These are phyloP conservation scores for Dendrocalamus sinicus DNA, from an alignment of 176 grass and related monocot species.

Conservation along the genomic window DNA sequence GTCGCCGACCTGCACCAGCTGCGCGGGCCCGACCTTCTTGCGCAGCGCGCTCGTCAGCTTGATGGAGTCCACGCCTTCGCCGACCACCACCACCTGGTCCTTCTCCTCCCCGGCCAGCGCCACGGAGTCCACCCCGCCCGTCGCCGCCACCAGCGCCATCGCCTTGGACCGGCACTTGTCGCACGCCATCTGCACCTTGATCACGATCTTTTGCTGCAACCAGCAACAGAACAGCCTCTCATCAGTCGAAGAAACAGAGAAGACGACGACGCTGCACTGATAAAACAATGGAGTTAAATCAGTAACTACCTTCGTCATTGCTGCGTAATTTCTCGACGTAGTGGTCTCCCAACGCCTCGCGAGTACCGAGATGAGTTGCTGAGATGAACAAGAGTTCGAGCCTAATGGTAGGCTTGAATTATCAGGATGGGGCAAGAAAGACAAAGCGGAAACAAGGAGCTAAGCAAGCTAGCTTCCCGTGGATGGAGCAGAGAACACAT, in stretches of 20 bases:
- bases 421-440: neutral
- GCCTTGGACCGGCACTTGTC: slow-evolving; percentile 63
- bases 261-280: neutral
- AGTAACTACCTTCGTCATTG: neutral
- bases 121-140: slow-evolving; percentile 51
- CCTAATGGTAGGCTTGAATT: neutral
- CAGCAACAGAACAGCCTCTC: neutral
- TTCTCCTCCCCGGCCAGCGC: slow-evolving; percentile 40
- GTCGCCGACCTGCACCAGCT: slow-evolving; percentile 40
- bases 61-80: slow-evolving; percentile 59
- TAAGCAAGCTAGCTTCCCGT: neutral
- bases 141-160: slow-evolving; percentile 54
- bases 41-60: slow-evolving; percentile 47
- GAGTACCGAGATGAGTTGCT: neutral
- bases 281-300: neutral
- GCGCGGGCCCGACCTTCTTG: slow-evolving; percentile 42
- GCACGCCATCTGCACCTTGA: slow-evolving; percentile 59
- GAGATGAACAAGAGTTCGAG: neutral
- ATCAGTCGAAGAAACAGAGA: neutral
- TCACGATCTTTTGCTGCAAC: slow-evolving; percentile 61
- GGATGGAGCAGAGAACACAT: neutral
- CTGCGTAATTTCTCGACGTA: neutral
- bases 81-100: slow-evolving; percentile 53
- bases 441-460: neutral
- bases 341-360: neutral